Evolutionary conservation across 305 asterid species (phyloP).

Genomic region (Andrographis paniculata): DNA sequence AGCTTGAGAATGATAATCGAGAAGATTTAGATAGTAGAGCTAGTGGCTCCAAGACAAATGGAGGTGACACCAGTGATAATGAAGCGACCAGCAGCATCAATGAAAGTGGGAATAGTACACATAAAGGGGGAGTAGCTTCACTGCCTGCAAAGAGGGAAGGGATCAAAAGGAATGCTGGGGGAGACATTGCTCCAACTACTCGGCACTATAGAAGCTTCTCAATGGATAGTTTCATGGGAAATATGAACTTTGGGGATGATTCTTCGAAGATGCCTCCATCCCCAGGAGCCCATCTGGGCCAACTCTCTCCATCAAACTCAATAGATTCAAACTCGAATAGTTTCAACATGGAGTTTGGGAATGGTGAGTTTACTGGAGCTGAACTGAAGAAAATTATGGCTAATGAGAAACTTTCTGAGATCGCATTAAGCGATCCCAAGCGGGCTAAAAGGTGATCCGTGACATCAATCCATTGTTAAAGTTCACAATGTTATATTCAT

Average conservation of each 20-base stretch:
- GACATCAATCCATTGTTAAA: not conserved
- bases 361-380: slow-evolving; percentile 83
- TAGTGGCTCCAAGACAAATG: slow-evolving; percentile 72
- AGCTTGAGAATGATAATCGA: slow-evolving; percentile 50
- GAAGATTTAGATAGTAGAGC: slow-evolving; percentile 84
- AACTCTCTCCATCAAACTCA: slow-evolving; percentile 60
- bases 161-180: slow-evolving; percentile 58
- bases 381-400: slow-evolving; percentile 93
- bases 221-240: slow-evolving; percentile 84
- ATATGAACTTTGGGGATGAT: slow-evolving; percentile 56
- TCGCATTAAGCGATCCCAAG: slow-evolving; percentile 83
- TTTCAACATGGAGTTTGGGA: slow-evolving; percentile 77
- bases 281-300: slow-evolving; percentile 46
- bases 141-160: slow-evolving; percentile 45
- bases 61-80: slow-evolving; percentile 83
- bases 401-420: slow-evolving; percentile 82
- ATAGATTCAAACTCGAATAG: slow-evolving; percentile 38
- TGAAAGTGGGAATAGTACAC: slow-evolving; percentile 51
- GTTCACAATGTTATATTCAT: slow-evolving; percentile 3
- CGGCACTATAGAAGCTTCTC: slow-evolving; percentile 81
- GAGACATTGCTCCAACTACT: slow-evolving; percentile 59
- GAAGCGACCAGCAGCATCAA: slow-evolving; percentile 84
- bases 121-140: slow-evolving; percentile 6
- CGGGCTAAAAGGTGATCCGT: slow-evolving; percentile 72
- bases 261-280: slow-evolving; percentile 62